These are phyloP conservation scores for Mariannaea elegans DNA, from an alignment of 2,329 filamentous ascomycete genomes.

Conservation along the genomic window DNA sequence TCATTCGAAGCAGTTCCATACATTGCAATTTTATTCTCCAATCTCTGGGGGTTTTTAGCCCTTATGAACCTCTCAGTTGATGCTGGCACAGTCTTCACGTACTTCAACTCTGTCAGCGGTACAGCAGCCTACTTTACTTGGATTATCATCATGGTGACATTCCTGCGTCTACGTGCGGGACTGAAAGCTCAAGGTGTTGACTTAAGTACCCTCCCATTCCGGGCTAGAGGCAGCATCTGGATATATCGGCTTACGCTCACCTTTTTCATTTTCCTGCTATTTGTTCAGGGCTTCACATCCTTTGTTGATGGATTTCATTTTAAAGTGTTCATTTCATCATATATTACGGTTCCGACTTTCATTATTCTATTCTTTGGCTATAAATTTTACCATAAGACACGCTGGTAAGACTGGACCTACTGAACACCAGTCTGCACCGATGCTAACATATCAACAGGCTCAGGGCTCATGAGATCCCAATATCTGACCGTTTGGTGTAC, in stretches of 20 bases:
- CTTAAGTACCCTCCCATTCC: neutral
- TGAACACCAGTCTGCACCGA: neutral
- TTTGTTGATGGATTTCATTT: neutral
- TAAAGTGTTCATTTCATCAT: neutral
- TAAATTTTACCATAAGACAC: neutral
- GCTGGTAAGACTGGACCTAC: neutral
- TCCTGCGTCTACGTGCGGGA: neutral
- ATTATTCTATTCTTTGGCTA: constrained; percentile 1
- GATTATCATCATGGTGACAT: constrained; percentile 2
- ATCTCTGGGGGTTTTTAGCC: neutral
- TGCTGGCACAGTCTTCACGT: constrained; percentile 3
- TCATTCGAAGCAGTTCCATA: neutral
- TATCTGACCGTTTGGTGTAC: neutral
- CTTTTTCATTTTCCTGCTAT: neutral
- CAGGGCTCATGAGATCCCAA: neutral
- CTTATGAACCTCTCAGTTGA: neutral
- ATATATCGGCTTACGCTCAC: neutral
- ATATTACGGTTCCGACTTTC: neutral
- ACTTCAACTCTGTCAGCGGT: constrained; percentile 3
- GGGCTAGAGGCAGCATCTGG: neutral
- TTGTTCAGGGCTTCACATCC: constrained; percentile 1
- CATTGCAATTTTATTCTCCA: neutral
- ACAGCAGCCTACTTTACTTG: constrained; percentile 1
- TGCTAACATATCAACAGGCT: neutral
- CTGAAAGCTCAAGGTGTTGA: neutral